Evolutionary conservation across 257 asterid genomes (phyloP).

Genomic region (Datura wrightii): DNA sequence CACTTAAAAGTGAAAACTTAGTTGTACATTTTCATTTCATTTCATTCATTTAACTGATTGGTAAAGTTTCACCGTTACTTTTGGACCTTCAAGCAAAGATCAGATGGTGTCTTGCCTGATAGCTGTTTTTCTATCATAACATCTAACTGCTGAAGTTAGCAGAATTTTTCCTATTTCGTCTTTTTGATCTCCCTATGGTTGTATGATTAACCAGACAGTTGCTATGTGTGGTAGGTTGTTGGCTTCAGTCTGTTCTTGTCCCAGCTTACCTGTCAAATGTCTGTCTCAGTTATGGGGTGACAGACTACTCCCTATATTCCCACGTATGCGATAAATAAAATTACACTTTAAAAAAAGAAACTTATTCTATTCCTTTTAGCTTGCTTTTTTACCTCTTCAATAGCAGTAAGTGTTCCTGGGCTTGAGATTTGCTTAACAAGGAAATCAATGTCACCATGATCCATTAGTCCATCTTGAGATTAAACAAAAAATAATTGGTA

Average conservation of each 20-base stretch:
- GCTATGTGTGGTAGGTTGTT: neutral
- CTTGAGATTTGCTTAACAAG: neutral
- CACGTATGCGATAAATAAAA: neutral
- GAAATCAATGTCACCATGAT: neutral
- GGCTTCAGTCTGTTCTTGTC: slow-evolving; percentile 13
- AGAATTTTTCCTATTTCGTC: neutral
- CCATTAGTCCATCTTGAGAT: neutral
- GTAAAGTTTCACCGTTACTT: neutral
- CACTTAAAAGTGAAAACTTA: neutral
- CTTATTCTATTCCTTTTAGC: neutral
- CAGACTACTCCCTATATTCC: neutral
- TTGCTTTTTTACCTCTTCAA: neutral
- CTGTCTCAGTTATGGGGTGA: neutral
- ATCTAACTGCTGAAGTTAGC: slow-evolving; percentile 11
- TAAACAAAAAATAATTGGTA: neutral
- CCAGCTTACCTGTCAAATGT: neutral
- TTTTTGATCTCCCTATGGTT: neutral
- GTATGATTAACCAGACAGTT: slow-evolving; percentile 11
- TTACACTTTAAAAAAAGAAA: neutral
- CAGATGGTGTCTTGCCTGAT: neutral
- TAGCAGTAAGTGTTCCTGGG: neutral
- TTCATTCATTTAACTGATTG: neutral
- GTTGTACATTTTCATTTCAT: neutral
- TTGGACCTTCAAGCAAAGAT: slow-evolving; percentile 18
- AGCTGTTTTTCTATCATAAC: neutral